Evolutionary conservation across 305 asterid species (phyloP).

Genomic region (Plantago coronopus): DNA sequence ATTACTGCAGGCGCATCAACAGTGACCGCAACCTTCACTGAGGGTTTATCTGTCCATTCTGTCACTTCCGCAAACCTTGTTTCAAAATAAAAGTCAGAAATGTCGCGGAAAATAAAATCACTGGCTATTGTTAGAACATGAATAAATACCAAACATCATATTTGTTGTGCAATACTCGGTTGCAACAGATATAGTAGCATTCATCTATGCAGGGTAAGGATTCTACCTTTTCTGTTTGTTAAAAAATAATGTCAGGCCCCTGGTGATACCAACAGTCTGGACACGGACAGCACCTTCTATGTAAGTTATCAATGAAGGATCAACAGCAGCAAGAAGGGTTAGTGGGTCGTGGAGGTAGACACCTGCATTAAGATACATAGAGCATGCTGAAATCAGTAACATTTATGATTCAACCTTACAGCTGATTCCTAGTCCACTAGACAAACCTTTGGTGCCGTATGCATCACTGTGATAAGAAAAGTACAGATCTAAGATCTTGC

Average conservation of each 20-base stretch:
- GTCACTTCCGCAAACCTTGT: conserved; percentile 70
- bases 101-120: background rate
- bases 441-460: conserved; percentile 75
- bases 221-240: conserved; percentile 80
- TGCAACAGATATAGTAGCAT: conserved; percentile 10
- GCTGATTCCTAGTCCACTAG: conserved; percentile 14
- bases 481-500: conserved; percentile 79
- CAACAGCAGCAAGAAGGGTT: conserved; percentile 77
- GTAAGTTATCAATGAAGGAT: conserved; percentile 76
- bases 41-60: conserved; percentile 77
- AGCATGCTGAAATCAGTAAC: conserved; percentile 15
- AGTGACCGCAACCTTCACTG: conserved; percentile 90
- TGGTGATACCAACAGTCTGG: conserved; percentile 76
- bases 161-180: background rate
- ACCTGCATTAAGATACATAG: conserved; percentile 43
- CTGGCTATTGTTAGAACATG: background rate
- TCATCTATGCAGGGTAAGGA: background rate
- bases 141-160: background rate
- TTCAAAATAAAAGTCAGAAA: conserved; percentile 15
- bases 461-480: conserved; percentile 80
- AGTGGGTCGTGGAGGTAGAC: conserved; percentile 97
- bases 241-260: conserved; percentile 77
- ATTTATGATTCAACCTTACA: conserved; percentile 6
- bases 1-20: conserved; percentile 78
- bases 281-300: conserved; percentile 88